Percentiles rank a stretch among this genome's conserved stretches.
Conservation (phyloP, 768 basidiomycete species). For the Mycena sanguinolenta region DNA sequence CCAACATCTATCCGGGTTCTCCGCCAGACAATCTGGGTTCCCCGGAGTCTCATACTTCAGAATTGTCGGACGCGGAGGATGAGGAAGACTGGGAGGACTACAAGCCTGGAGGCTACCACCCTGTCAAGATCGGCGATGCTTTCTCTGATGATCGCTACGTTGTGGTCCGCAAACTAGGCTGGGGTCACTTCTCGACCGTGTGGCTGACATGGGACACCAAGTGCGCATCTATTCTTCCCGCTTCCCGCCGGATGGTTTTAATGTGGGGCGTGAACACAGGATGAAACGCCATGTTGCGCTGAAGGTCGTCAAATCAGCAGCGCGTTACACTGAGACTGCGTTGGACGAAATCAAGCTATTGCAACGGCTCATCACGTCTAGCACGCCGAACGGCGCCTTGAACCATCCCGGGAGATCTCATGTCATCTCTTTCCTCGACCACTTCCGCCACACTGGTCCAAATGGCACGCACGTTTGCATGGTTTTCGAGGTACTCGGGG, state of each 20-base stretch:
- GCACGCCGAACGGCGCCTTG: constrained; percentile 66
- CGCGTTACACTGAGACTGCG: constrained; percentile 97
- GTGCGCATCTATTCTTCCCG: constrained; percentile 56
- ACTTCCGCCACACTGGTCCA: constrained; percentile 96
- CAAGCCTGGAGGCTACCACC: constrained; percentile 86
- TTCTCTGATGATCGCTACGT: constrained; percentile 91
- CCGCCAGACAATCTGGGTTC: constrained; percentile 29
- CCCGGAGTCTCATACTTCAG: constrained; percentile 28
- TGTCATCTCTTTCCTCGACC: constrained; percentile 97
- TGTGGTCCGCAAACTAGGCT: constrained; percentile 95
- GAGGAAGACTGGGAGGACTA: constrained; percentile 95
- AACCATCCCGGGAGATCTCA: constrained; percentile 92
- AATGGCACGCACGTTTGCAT: constrained; percentile 99
- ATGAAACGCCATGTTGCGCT: constrained; percentile 97
- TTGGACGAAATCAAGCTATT: constrained; percentile 99
- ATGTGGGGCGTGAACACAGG: constrained; percentile 59
- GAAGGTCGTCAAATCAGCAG: constrained; percentile 98
- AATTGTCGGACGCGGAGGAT: constrained; percentile 64
- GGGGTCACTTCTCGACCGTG: constrained; percentile 95
- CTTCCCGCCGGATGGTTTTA: constrained; percentile 32
- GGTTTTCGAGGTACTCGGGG: constrained; percentile 99
- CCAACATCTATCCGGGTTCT: constrained; percentile 22
- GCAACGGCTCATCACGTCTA: constrained; percentile 92
- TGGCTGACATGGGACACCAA: constrained; percentile 90
- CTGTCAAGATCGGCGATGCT: constrained; percentile 94